Conservation (phyloP, 345 rosid species). For the Gossypium sturtianum region DNA sequence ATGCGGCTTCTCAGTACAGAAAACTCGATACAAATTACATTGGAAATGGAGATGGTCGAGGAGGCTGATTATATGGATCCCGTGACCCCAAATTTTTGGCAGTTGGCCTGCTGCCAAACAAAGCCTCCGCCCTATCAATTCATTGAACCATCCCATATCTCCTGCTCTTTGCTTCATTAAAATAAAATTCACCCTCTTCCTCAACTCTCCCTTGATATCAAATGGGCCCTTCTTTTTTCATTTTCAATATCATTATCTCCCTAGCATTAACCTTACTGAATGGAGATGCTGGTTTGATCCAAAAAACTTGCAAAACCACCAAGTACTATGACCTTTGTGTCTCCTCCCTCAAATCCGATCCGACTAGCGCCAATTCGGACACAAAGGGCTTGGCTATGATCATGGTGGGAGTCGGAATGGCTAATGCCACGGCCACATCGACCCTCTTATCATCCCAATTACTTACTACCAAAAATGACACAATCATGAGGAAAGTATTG, state of each 20-base stretch:
- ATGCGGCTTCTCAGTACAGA: not conserved
- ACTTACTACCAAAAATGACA: slow-evolving; percentile 21
- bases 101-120: not conserved
- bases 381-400: slow-evolving; percentile 59
- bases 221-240: slow-evolving; percentile 19
- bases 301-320: slow-evolving; percentile 60
- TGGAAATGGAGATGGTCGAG: not conserved
- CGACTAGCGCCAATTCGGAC: slow-evolving; percentile 49
- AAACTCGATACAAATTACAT: not conserved
- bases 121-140: not conserved
- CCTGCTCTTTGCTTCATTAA: not conserved
- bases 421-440: slow-evolving; percentile 71
- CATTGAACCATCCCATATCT: not conserved
- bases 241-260: slow-evolving; percentile 17
- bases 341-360: slow-evolving; percentile 63
- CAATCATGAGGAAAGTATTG: slow-evolving; percentile 31
- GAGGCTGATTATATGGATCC: not conserved
- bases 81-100: not conserved
- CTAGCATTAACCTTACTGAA: slow-evolving; percentile 15
- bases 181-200: not conserved
- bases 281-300: slow-evolving; percentile 37
- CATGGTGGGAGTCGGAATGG: slow-evolving; percentile 46
- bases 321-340: slow-evolving; percentile 64
- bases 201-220: not conserved
- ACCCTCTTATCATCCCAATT: slow-evolving; percentile 43